Base-by-base conservation (phyloP, 2,329 filamentous ascomycete genomes). In the Ciborinia camelliae region DNA sequence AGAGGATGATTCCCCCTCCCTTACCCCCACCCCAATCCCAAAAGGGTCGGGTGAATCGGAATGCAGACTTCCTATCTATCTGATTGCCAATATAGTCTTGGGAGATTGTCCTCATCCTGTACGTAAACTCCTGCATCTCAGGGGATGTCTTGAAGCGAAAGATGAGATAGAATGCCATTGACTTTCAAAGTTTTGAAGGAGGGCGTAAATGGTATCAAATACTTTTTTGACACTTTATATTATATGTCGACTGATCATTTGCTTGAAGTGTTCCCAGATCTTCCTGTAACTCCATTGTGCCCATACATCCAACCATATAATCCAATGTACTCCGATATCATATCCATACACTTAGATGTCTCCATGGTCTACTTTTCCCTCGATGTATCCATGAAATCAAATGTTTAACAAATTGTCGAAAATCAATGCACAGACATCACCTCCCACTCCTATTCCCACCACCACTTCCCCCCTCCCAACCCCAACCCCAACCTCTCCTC, bases 401-500 rank as follows among this genome's bases (percentile, higher is more conserved):
- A 28, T 6, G 8, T 26, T 41, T 30, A 18, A 9, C 10, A 47
- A 47, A 12, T 23, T 9, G 1, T 10, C 30, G 2, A 28, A 26
- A 54, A 26, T n/a, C 30, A 14, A 58, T 26, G 4, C n/a, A n/a
- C n/a, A 18, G 9, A 20, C 8, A 59, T 59, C 5, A 59, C 35
- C 55, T 59, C 20, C 55, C 55, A 4, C 20, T 35, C 5, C 20
- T 41, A 26, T 20, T 67, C 66, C 64, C 61, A 63, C 69, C 64
- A 55, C 65, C n/a, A n/a, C 62, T 69, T 71, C 15, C 70, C 69
- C 28, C 69, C 68, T 28, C 64, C n/a, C n/a, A n/a, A n/a, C n/a
- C n/a, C 69, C 52, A 76, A 61, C 7, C 76, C 76, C 37, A 77
- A 69, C 65, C 76, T 74, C 68, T 78, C 76, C 39, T 77, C 76